These are phyloP conservation scores for Phaffomyces opuntiae DNA, from an alignment of 805 yeast species.

Conservation along the genomic window DNA sequence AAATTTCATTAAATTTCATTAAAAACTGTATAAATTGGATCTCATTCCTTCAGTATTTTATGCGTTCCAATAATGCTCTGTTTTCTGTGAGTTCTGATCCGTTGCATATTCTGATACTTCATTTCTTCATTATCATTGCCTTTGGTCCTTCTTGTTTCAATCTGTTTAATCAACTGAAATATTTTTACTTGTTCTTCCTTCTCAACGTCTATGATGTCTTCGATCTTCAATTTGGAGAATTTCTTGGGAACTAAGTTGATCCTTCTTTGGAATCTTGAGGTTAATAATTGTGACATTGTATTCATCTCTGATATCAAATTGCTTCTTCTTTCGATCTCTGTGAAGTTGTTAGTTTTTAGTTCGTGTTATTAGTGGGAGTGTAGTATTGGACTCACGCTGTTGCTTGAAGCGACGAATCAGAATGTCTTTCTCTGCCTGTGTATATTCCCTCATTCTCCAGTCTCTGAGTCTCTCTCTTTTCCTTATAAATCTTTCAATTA, in stretches of 20 bases:
- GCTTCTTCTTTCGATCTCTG: constrained; percentile 16
- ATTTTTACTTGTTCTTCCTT: constrained; percentile 23
- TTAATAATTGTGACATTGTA: constrained; percentile 14
- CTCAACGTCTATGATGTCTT: constrained; percentile 20
- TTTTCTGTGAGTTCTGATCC: constrained; percentile 4
- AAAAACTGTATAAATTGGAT: too few relatives aligned
- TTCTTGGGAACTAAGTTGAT: constrained; percentile 20
- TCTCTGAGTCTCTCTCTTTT: too few relatives aligned
- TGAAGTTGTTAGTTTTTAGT: background rate
- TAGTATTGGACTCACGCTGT: constrained; percentile 16
- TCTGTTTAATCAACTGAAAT: constrained; percentile 18
- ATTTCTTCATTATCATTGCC: constrained; percentile 4
- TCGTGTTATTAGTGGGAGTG: background rate
- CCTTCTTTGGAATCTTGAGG: constrained; percentile 17
- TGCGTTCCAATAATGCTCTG: background rate
- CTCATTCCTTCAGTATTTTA: background rate
- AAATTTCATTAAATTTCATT: too few relatives aligned
- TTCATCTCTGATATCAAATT: constrained; percentile 11
- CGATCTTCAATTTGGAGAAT: constrained; percentile 15
- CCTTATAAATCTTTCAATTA: too few relatives aligned
- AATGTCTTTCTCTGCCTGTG: constrained; percentile 9
- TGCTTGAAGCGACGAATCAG: constrained; percentile 17
- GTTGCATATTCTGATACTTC: constrained; percentile 4
- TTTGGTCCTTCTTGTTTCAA: constrained; percentile 4
- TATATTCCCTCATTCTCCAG: constrained; percentile 5